A percentile compares a stretch with the other conserved stretches of the same genome.
Evolutionary conservation across 305 asterid genomes (phyloP).

Genomic region (Fraxinus paxiana): DNA sequence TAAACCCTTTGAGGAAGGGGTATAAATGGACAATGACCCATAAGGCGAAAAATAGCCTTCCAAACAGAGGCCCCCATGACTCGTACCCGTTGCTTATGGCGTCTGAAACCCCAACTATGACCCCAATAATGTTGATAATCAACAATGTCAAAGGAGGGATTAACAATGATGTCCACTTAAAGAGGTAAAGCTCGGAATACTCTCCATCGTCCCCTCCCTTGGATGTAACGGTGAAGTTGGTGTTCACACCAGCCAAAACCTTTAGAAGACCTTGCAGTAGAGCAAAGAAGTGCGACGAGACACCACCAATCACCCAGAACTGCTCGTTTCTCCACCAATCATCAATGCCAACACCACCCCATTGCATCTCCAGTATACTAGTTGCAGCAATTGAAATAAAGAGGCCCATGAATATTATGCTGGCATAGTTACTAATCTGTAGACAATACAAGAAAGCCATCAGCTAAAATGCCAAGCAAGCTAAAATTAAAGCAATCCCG

Average conservation of each 20-base stretch:
- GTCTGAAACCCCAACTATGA: constrained; percentile 68
- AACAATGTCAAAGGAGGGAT: constrained; percentile 86
- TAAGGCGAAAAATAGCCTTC: constrained; percentile 81
- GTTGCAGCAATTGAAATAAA: constrained; percentile 79
- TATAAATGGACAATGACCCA: constrained; percentile 93
- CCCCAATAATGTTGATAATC: constrained; percentile 81
- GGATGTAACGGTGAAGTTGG: constrained; percentile 89
- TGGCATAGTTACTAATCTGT: constrained; percentile 94
- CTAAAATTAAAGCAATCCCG: background rate
- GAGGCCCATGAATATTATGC: constrained; percentile 70
- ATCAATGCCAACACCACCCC: constrained; percentile 87
- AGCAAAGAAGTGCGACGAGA: constrained; percentile 80
- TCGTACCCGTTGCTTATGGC: constrained; percentile 89
- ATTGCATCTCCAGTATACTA: constrained; percentile 75
- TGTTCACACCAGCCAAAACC: constrained; percentile 79
- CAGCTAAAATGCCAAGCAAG: background rate
- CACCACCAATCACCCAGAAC: constrained; percentile 98
- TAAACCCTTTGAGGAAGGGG: constrained; percentile 91
- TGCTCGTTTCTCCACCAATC: constrained; percentile 98
- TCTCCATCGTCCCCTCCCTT: constrained; percentile 94
- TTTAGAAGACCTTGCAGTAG: constrained; percentile 87
- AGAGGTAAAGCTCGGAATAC: constrained; percentile 77
- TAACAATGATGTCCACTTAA: constrained; percentile 89
- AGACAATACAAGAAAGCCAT: background rate
- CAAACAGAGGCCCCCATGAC: constrained; percentile 93